These are phyloP conservation scores for Solanum gandarillasii DNA, from an alignment of 257 asterid genomes.

Conservation along the genomic window DNA sequence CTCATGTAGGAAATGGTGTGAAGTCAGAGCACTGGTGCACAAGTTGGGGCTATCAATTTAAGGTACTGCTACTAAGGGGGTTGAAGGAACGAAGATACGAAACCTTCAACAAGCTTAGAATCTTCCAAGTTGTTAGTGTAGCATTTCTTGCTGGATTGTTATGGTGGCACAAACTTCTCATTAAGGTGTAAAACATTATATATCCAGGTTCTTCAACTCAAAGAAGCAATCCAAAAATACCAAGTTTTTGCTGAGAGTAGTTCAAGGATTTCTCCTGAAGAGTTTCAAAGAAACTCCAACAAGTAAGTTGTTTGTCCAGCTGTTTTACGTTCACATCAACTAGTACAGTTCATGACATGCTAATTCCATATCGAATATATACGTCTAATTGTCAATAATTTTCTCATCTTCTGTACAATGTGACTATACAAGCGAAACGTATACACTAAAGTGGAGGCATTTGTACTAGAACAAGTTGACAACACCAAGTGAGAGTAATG, in stretches of 20 bases:
- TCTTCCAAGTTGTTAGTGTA: constrained; percentile 88
- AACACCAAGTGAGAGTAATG: no score
- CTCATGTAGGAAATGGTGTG: constrained; percentile 31
- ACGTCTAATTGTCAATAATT: background rate
- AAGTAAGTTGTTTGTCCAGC: background rate
- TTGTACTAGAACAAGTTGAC: no score
- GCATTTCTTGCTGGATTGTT: constrained; percentile 86
- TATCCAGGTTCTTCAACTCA: constrained; percentile 12
- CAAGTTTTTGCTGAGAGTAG: background rate
- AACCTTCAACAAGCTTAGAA: constrained; percentile 76
- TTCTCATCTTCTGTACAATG: background rate
- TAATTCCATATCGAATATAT: background rate
- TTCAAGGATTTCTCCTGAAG: background rate
- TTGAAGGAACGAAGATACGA: constrained; percentile 74
- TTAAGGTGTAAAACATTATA: background rate
- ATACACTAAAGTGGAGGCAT: no score
- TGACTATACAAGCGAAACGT: no score
- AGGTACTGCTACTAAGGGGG: constrained; percentile 72
- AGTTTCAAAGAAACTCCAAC: background rate
- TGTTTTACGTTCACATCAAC: background rate
- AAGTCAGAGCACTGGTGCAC: constrained; percentile 80
- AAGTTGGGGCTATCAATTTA: constrained; percentile 83
- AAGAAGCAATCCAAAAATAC: constrained; percentile 6
- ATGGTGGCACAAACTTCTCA: constrained; percentile 36
- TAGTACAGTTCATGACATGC: background rate